Base-by-base conservation (phyloP, 1,284 basidiomycete genomes). In the Trametes hirsuta region DNA sequence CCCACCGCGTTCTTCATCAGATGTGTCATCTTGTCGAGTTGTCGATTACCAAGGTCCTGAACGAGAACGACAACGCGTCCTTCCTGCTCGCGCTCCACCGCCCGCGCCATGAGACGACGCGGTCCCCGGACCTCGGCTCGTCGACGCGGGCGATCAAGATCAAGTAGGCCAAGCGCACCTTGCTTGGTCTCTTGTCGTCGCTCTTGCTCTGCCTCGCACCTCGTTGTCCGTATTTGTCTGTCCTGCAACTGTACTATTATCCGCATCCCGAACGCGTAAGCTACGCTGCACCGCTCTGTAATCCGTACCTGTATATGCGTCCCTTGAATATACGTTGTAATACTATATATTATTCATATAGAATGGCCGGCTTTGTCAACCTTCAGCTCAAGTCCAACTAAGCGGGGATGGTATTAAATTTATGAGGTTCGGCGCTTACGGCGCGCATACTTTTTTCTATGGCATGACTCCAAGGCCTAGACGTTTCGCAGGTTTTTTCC, bases 11-110 rank as follows among this genome's bases (percentile, higher is more conserved):
- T 14, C 22, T 8, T 24, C 40, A 10, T 24, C 61, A 92, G 90
- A 83, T 86, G 11, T 90, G 88, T 69, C 79, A 84, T 61, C 79
- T 88, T 9, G 87, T 87, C 2, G 86, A 88, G 71, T 79, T 83
- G 55, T 91, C 89, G 0, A 88, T 92, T 55, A 76, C 77, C 15
- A 80, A 83, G 61, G 88, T 91, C 22, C 77, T 92, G 46, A 81
- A 86, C 68, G 85, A 83, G 22, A 81, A 78, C 59, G 86, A 91
- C 74, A 92, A 92, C 62, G 78, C 79, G 12, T 72, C 81, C 36
- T 80, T 80, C 53, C 82, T 92, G 42, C 81, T 92, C 57, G 80
- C 80, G 46, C 77, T 91, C 48, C 90, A 92, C 69, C 71, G 69
- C 55, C 72, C 74, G 2, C 56, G 53, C 35, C 53, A 63, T 46